Evolutionary conservation across 2,329 filamentous ascomycete species (phyloP).

Genomic region (Alternaria brassicae): DNA sequence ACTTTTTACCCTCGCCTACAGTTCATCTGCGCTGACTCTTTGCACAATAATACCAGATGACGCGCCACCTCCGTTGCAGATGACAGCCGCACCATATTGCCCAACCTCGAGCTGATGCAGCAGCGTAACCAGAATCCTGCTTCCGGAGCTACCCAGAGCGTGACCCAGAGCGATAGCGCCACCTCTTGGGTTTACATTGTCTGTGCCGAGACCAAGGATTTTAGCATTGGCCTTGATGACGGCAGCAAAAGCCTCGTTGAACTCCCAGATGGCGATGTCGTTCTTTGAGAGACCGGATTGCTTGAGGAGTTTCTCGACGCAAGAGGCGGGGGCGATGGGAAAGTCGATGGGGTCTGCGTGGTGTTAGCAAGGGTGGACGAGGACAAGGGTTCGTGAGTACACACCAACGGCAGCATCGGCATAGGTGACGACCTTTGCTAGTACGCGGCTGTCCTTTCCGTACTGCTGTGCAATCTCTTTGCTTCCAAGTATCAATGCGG

Average conservation of each 20-base stretch:
- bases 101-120: slow-evolving; percentile 90
- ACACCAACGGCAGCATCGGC: slow-evolving; percentile 80
- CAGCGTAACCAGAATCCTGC: slow-evolving; percentile 86
- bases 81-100: slow-evolving; percentile 93
- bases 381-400: not conserved
- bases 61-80: slow-evolving; percentile 95
- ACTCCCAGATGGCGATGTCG: slow-evolving; percentile 94
- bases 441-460: slow-evolving; percentile 76
- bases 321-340: slow-evolving; percentile 88
- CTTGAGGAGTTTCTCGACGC: slow-evolving; percentile 86
- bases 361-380: slow-evolving; percentile 11
- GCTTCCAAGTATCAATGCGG: slow-evolving; percentile 84
- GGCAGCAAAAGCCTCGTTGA: slow-evolving; percentile 97
- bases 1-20: slow-evolving; percentile 18
- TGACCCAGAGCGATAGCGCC: slow-evolving; percentile 93
- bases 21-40: slow-evolving; percentile 59
- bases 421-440: slow-evolving; percentile 84
- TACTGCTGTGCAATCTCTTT: slow-evolving; percentile 82
- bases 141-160: slow-evolving; percentile 90
- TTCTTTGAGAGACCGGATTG: slow-evolving; percentile 89
- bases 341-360: slow-evolving; percentile 82
- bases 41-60: slow-evolving; percentile 93
- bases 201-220: slow-evolving; percentile 81
- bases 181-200: slow-evolving; percentile 84
- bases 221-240: slow-evolving; percentile 95